Base-by-base conservation (phyloP, 345 rosid genomes). In the Eucalyptus sp. region DNA sequence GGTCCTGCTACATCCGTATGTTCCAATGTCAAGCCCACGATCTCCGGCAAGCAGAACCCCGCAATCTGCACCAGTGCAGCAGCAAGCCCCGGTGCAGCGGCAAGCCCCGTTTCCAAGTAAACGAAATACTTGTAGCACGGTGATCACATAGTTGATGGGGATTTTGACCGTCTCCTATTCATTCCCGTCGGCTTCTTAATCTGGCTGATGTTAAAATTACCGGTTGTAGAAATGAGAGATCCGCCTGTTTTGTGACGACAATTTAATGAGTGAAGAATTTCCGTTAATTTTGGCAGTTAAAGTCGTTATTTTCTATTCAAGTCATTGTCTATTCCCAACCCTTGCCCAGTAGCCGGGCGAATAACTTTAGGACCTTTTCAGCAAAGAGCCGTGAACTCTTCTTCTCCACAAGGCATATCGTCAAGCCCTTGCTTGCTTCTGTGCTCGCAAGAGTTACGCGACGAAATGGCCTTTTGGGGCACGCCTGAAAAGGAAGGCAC, bases 31-130 rank as follows among this genome's bases (percentile, higher is more conserved):
- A 86, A 87, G 48, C 90, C 87, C 11, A 8, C 27, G 20, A 33
- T 90, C 37, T 86, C 80, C 7, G 91, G 91, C 54, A 85, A 12
- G 44, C 88, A 80, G 87, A 93, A 90, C 85, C 93, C 92, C 0
- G 7, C 86, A 2, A 33, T 90, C 6, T 91, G 94, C 16, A 14
- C 58, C 37, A 44, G 31, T 80, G 18, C 43, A 3, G 49, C 84
- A 1, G 17, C 64, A 86, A 86, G 79, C 83, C 17, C 76, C 22
- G 33, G 84, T 1, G 29, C 48, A 51, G 33, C 84, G 2, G 29
- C 48, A 51, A 86, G 79, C 83, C 18, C 79, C 24, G 41, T 18
- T 20, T 1, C 58, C 66, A 7, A 22, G 43, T 62, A 64, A 33
- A 18, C 87, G 27, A 52, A 56, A 33, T 5, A 44, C 83, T 41